These are phyloP conservation scores for Theobroma cacao DNA, from an alignment of 345 rosid genomes.

Conservation along the genomic window DNA sequence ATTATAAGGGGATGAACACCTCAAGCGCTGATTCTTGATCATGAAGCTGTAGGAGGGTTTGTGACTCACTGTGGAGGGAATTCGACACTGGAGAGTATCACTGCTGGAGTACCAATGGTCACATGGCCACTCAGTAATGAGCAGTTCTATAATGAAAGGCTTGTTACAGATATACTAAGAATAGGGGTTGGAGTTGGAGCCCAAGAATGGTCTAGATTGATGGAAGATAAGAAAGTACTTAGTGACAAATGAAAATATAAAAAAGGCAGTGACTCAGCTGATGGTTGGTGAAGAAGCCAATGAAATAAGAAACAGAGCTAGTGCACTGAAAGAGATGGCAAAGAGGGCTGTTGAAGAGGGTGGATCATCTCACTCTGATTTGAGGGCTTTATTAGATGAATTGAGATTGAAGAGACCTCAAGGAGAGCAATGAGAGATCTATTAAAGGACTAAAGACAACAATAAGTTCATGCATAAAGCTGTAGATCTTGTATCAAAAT, in stretches of 20 bases:
- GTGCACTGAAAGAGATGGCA: conserved; percentile 22
- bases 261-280: conserved; percentile 37
- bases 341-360: conserved; percentile 40
- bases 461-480: neutral
- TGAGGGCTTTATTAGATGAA: conserved; percentile 24
- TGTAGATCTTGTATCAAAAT: neutral
- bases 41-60: conserved; percentile 55
- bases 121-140: conserved; percentile 59
- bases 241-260: conserved; percentile 37
- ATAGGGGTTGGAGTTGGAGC: conserved; percentile 50
- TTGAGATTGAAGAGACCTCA: neutral
- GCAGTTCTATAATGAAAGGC: conserved; percentile 61
- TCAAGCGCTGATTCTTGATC: conserved; percentile 57
- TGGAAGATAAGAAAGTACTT: conserved; percentile 19
- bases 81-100: conserved; percentile 45
- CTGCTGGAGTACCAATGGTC: conserved; percentile 58
- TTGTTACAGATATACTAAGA: conserved; percentile 41
- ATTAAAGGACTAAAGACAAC: no score
- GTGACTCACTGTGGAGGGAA: conserved; percentile 79
- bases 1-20: conserved; percentile 63
- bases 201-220: conserved; percentile 15
- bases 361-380: conserved; percentile 37
- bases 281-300: conserved; percentile 45
- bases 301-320: conserved; percentile 30
- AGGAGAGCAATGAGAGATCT: neutral